Evolutionary conservation across 805 yeast species (phyloP), one percentile per base, ranked within the genome.

Genomic region (Zygoascus biomembranicola): DNA sequence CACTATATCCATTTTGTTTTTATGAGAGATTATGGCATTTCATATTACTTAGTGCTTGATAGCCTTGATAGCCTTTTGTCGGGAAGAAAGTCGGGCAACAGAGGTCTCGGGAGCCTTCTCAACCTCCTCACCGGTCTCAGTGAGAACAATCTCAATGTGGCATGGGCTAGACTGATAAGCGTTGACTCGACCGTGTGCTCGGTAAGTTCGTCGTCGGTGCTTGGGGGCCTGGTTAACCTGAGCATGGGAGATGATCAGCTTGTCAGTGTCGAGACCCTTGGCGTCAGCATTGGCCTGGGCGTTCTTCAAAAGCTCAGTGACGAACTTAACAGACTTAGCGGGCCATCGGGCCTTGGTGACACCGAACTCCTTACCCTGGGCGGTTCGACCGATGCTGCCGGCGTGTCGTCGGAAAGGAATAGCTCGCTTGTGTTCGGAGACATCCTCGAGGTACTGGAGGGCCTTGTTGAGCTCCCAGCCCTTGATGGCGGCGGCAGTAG

Each of bases 261-360:
- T 88, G 69, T 95, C 81, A 69, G 87, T 82, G 76, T 94, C 97
- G 78, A 94, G 89, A 72, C 99, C 99, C 84, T 94, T 94, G 69
- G 96, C 83, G 77, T 90, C 98, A 77, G 99, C 99, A 82, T 92
- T 94, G 71, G 99, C 85, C 77, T 90, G 90, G 73, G 99, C 99
- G 78, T 94, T 94, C 78, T 85, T 84, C 78, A 94, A 84, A 75
- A 94, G 84, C 75, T 89, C 97, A 75, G 86, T 84, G 72, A 94
- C 79, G 78, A 87, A 90, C 79, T 89, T 87, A 76, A 94, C 97
- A 63, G 96, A 87, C 86, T 94, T 94, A 64, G 83, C 96, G 73
- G 99, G 99, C 99, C 99, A 94, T 89, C 99, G 90, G 69, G 99
- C 99, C 81, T 87, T 90, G 84, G 97, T 89, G 74, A 90, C 96